Evolutionary conservation across 176 grass and related monocot species (phyloP), one percentile per base, ranked within the genome.

Genomic region (Rhynchospora pubera): DNA sequence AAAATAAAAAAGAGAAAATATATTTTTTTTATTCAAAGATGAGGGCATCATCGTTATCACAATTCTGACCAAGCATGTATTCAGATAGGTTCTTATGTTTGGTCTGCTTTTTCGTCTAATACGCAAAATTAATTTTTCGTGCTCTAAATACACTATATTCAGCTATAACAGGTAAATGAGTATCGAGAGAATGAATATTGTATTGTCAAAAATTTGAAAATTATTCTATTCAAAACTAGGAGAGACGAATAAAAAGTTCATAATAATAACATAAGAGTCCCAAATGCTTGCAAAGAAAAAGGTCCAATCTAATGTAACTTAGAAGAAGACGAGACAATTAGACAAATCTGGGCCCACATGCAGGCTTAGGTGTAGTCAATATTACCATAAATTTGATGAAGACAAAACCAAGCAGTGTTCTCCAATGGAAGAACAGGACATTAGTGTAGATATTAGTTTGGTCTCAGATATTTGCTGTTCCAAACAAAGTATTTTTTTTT

Each of bases 371-470:
- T 79, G 53, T 45, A 58, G 53, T 79, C 77, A 79, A 79, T 45
- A 60, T 76, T 79, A 34, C 32, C 16, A 79, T 59, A 43, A 58
- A 79, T 79, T 70, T 79, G 73, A 77, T 57, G 9, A 51, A 57
- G 73, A 77, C 73, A 30, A 77, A 53, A 77, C 73, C 7, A 57
- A 77, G 15, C 13, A 79, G 24, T 79, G 77, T 15, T 62, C 22
- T 34, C 51, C 55, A 62, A 45, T 61, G 61, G 55, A 62, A 42
- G 13, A 60, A 57, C 57, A 19, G 39, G 39, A 11, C 66, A 70
- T 42, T 42, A n/a, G n/a, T n/a, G 32, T 34, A 34, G 32, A 34
- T 1, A 34, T 34, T 62, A 43, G 30, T 28, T n/a, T 43, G 64
- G 30, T 67, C 32, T 60, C 21, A 24, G 0, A 24, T 62, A 62